Conservation (phyloP, 2,329 filamentous ascomycete species). For the Ceratocystis smalleyi region DNA sequence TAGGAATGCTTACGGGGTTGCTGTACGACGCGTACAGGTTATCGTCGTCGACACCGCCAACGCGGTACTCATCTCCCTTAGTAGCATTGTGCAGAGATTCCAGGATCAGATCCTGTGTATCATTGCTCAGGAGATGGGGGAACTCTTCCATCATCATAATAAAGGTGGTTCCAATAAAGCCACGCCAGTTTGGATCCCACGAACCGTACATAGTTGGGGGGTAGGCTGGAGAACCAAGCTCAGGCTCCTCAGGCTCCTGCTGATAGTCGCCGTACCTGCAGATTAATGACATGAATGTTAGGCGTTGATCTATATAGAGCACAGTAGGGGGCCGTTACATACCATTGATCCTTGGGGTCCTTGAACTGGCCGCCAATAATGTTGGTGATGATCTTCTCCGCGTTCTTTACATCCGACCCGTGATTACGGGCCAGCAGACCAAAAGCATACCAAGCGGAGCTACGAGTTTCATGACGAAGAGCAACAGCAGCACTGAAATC, state of each 20-base stretch:
- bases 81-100: slow-evolving; percentile 39
- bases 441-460: slow-evolving; percentile 43
- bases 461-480: slow-evolving; percentile 40
- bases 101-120: slow-evolving; percentile 31
- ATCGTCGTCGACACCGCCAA: slow-evolving; percentile 43
- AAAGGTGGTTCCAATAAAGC: slow-evolving; percentile 44
- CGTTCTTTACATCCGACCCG: slow-evolving; percentile 33
- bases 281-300: slow-evolving; percentile 23
- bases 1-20: slow-evolving; percentile 31
- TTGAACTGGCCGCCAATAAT: slow-evolving; percentile 39
- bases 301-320: neutral
- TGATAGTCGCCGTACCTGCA: slow-evolving; percentile 34
- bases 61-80: slow-evolving; percentile 44
- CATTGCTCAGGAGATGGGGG: slow-evolving; percentile 28
- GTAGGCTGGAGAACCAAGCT: slow-evolving; percentile 37
- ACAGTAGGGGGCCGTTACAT: neutral
- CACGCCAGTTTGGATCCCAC: slow-evolving; percentile 51
- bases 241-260: slow-evolving; percentile 40
- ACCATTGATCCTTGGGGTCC: slow-evolving; percentile 37
- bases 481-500: slow-evolving; percentile 31
- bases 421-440: slow-evolving; percentile 41
- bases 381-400: slow-evolving; percentile 38
- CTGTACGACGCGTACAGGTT: slow-evolving; percentile 48
- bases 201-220: slow-evolving; percentile 37
- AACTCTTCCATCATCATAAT: slow-evolving; percentile 46